Evolutionary conservation across 1,284 basidiomycete genomes (phyloP).

Genomic region (Psilocybe mexicana): DNA sequence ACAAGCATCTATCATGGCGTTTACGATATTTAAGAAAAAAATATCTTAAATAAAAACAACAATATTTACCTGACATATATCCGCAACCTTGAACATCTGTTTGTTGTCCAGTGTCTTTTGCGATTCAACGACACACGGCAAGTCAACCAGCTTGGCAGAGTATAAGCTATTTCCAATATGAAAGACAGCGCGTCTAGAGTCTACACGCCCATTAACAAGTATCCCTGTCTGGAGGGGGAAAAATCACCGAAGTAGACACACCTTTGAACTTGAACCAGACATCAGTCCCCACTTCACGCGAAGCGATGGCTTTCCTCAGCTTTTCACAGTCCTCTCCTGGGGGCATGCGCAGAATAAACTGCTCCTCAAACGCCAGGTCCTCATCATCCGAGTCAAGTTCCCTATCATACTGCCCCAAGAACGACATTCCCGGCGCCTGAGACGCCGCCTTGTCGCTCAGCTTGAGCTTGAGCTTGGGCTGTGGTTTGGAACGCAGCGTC

Average conservation of each 20-base stretch:
- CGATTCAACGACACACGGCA: conserved; percentile 93
- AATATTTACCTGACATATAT: conserved; percentile 87
- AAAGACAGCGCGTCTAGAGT: conserved; percentile 90
- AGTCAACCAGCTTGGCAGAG: conserved; percentile 92
- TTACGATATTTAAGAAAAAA: neutral
- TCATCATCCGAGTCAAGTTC: conserved; percentile 95
- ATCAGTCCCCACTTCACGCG: conserved; percentile 79
- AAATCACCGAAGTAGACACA: conserved; percentile 28
- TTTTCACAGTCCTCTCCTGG: conserved; percentile 80
- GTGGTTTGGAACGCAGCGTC: conserved; percentile 47
- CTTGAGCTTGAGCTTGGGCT: conserved; percentile 83
- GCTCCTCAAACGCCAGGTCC: conserved; percentile 95
- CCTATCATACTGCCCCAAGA: conserved; percentile 86
- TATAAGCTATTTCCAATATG: conserved; percentile 84
- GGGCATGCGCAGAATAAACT: conserved; percentile 92
- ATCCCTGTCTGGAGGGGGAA: conserved; percentile 2
- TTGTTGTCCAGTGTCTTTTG: conserved; percentile 97
- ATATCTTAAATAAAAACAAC: neutral
- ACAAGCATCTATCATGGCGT: conserved; percentile 73
- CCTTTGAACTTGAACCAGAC: conserved; percentile 99
- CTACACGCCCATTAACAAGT: conserved; percentile 40
- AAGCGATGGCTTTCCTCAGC: conserved; percentile 78
- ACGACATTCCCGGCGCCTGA: conserved; percentile 77
- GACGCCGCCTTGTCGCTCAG: conserved; percentile 77
- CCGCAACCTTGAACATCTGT: conserved; percentile 97